Conservation (phyloP, 2,329 filamentous ascomycete species). For the Malbranchea cinnamomea region DNA sequence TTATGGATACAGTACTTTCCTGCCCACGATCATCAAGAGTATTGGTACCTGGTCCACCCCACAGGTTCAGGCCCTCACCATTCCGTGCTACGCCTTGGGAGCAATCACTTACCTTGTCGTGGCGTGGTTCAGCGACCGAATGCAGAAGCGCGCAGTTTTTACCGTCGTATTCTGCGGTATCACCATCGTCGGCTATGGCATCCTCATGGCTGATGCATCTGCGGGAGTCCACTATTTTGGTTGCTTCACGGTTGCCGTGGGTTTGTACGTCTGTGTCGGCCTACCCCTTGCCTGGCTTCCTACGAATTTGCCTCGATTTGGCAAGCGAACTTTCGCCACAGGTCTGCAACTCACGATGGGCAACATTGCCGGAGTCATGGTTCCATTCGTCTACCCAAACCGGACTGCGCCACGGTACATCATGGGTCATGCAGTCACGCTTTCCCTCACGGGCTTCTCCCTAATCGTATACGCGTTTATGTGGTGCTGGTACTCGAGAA, state of each 20-base stretch:
- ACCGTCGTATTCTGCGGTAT: constrained; percentile 46
- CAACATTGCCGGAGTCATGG: constrained; percentile 58
- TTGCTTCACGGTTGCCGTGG: constrained; percentile 61
- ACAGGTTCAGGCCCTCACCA: constrained; percentile 59
- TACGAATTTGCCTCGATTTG: constrained; percentile 57
- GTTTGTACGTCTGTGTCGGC: constrained; percentile 48
- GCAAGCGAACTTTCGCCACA: constrained; percentile 58
- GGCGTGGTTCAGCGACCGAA: constrained; percentile 52
- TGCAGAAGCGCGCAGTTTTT: constrained; percentile 51
- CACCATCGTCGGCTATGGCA: constrained; percentile 52
- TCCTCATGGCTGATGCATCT: constrained; percentile 46
- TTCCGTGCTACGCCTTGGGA: constrained; percentile 62
- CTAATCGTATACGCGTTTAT: constrained; percentile 39
- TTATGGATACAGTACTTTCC: constrained; percentile 63
- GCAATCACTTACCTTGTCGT: constrained; percentile 52
- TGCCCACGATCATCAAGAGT: constrained; percentile 62
- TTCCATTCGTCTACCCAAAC: constrained; percentile 41
- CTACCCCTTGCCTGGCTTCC: constrained; percentile 43
- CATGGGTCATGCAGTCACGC: constrained; percentile 46
- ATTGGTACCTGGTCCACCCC: constrained; percentile 49
- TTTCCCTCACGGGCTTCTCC: constrained; percentile 42
- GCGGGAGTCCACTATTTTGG: constrained; percentile 58
- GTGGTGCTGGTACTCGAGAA: constrained; percentile 36
- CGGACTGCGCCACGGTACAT: constrained; percentile 43
- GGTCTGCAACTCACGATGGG: constrained; percentile 57